Percentiles rank a stretch among this genome's conserved stretches.
phyloP scores from a whole-genome alignment of 148 eudicot species.

The Mesembryanthemum crystallinum region DNA sequence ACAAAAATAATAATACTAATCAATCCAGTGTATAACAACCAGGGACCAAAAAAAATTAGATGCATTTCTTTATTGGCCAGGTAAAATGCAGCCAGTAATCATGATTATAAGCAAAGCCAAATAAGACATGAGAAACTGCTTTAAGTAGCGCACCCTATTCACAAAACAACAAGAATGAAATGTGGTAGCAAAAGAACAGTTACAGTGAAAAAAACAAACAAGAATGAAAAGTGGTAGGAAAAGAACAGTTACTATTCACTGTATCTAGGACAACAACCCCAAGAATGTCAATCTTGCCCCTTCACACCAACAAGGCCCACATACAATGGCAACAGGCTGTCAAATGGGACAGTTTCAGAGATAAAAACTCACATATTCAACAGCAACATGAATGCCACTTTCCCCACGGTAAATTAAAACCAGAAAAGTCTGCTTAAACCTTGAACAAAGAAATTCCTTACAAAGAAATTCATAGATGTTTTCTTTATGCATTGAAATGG shows the following conservation, averaged over 20 bases:
- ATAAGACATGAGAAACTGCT: slow-evolving; percentile 15
- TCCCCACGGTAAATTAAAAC: slow-evolving; percentile 19
- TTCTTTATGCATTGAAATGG: background rate
- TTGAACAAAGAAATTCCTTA: slow-evolving; percentile 16
- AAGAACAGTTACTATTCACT: slow-evolving; percentile 27
- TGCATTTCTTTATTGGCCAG: background rate
- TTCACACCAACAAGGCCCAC: slow-evolving; percentile 27
- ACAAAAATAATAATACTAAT: slow-evolving; percentile 18
- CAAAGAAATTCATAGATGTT: slow-evolving; percentile 3
- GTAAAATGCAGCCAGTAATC: slow-evolving; percentile 12
- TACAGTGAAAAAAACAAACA: background rate
- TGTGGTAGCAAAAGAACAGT: background rate
- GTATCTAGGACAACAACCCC: slow-evolving; percentile 18
- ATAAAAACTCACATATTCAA: slow-evolving; percentile 32
- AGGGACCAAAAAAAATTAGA: slow-evolving; percentile 6
- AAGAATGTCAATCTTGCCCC: slow-evolving; percentile 27
- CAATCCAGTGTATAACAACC: slow-evolving; percentile 14
- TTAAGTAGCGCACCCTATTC: slow-evolving; percentile 7
- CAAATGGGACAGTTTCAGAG: slow-evolving; percentile 32
- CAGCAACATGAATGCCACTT: slow-evolving; percentile 18
- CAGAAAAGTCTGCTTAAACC: slow-evolving; percentile 16
- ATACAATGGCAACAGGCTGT: slow-evolving; percentile 42
- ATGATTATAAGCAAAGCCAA: background rate
- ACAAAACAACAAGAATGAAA: slow-evolving; percentile 11
- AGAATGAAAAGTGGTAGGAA: slow-evolving; percentile 3